Percentiles rank a stretch among this genome's conserved stretches.
Conservation (phyloP, 495 filamentous ascomycete species). For the Cercophora samala region DNA sequence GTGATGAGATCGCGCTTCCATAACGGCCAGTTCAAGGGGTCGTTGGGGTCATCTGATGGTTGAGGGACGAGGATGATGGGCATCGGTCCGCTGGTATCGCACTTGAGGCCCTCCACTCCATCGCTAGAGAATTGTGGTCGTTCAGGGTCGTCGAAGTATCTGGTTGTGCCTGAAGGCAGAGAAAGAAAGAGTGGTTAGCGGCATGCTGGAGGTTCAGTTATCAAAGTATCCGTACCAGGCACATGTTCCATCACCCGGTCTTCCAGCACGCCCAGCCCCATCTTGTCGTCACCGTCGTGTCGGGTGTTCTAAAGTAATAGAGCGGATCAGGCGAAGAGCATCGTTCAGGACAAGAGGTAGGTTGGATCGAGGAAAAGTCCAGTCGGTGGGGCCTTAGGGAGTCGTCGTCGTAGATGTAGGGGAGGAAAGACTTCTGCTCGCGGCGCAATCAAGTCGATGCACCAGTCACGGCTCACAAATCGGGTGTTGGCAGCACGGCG, state of each 20-base stretch:
- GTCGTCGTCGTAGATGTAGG: neutral
- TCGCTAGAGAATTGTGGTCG: slow-evolving; percentile 41
- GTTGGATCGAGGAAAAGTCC: neutral
- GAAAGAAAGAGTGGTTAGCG: slow-evolving; percentile 7
- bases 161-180: slow-evolving; percentile 54
- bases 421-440: neutral
- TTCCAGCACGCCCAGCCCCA: slow-evolving; percentile 84
- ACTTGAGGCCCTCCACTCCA: slow-evolving; percentile 56
- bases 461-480: neutral
- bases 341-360: neutral
- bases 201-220: neutral
- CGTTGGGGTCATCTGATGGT: slow-evolving; percentile 76
- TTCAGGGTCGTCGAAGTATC: slow-evolving; percentile 58
- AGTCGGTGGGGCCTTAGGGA: neutral
- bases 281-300: slow-evolving; percentile 34
- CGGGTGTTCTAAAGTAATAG: neutral
- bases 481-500: neutral
- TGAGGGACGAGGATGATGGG: slow-evolving; percentile 78
- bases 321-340: neutral
- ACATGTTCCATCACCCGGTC: slow-evolving; percentile 61
- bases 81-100: slow-evolving; percentile 61
- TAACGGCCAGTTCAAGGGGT: slow-evolving; percentile 82
- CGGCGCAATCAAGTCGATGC: neutral
- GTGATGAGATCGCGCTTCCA: slow-evolving; percentile 83
- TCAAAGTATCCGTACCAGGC: slow-evolving; percentile 55